phyloP scores from a whole-genome alignment of 148 eudicot genomes.

The Bassia scoparia region DNA sequence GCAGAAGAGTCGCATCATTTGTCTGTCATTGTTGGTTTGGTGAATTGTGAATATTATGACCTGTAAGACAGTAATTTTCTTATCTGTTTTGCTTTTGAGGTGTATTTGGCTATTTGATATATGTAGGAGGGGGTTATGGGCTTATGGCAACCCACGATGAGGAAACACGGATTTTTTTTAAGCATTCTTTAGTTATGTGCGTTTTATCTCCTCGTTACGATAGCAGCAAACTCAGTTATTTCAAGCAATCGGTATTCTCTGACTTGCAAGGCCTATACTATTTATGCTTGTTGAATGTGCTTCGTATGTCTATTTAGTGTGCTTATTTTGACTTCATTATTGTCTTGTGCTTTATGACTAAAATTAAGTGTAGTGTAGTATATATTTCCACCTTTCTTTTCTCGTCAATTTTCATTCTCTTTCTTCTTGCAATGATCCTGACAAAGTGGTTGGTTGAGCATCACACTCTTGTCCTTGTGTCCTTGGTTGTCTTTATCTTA shows the following conservation, averaged over 20 bases:
- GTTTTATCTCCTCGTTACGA: conserved; percentile 85
- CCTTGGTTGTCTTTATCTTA: not conserved
- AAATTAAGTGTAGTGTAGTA: not conserved
- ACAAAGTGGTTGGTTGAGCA: not conserved
- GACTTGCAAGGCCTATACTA: not conserved
- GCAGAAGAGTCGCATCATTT: not conserved
- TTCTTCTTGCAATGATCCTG: not conserved
- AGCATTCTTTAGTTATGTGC: conserved; percentile 88
- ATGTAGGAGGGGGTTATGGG: conserved; percentile 91
- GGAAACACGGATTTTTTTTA: conserved; percentile 78
- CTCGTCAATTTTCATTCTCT: not conserved
- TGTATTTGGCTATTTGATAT: no score
- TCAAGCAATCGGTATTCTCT: conserved; percentile 70
- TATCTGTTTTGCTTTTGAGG: not conserved
- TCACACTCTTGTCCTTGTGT: not conserved
- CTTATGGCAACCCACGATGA: conserved; percentile 95
- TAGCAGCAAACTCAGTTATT: conserved; percentile 66
- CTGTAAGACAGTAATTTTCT: not conserved
- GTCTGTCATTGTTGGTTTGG: not conserved
- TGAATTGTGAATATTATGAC: not conserved
- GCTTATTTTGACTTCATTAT: not conserved
- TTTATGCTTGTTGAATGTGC: not conserved
- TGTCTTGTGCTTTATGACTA: not conserved
- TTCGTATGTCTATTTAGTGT: not conserved
- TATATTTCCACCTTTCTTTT: not conserved